These are phyloP conservation scores for Lactarius hatsudake DNA, from an alignment of 768 basidiomycete species.

Conservation along the genomic window DNA sequence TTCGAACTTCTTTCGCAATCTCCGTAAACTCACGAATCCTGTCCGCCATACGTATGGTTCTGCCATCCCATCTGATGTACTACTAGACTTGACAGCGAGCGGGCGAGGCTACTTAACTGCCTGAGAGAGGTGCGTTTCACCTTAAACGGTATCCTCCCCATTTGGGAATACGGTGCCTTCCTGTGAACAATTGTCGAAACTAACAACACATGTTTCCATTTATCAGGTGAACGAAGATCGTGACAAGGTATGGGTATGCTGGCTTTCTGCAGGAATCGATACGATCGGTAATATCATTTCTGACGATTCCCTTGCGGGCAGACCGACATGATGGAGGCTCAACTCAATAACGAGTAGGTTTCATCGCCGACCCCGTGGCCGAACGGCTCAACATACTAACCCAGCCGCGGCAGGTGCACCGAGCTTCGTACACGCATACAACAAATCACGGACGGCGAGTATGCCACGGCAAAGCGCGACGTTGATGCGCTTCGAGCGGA, in stretches of 20 bases:
- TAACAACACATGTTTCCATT: slow-evolving; percentile 13
- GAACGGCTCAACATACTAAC: slow-evolving; percentile 17
- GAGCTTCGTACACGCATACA: slow-evolving; percentile 69
- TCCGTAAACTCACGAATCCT: slow-evolving; percentile 3
- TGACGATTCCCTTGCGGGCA: slow-evolving; percentile 24
- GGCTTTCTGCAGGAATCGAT: too few relatives aligned
- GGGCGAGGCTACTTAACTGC: slow-evolving; percentile 61
- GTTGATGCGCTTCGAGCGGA: slow-evolving; percentile 75
- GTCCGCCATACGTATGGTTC: slow-evolving; percentile 5
- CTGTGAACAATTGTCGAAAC: not conserved
- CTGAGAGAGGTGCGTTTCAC: slow-evolving; percentile 59
- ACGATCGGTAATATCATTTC: slow-evolving; percentile 6
- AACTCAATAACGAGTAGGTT: slow-evolving; percentile 66
- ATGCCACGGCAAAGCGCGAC: slow-evolving; percentile 67
- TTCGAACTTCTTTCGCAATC: slow-evolving; percentile 21
- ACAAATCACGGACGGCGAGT: slow-evolving; percentile 70
- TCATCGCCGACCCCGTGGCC: not conserved
- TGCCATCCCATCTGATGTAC: slow-evolving; percentile 10
- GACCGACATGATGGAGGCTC: slow-evolving; percentile 68
- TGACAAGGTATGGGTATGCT: slow-evolving; percentile 56
- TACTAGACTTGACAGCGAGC: slow-evolving; percentile 70
- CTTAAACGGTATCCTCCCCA: slow-evolving; percentile 14
- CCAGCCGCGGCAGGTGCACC: slow-evolving; percentile 45
- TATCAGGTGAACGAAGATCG: slow-evolving; percentile 75
- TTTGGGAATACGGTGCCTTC: slow-evolving; percentile 4